Base-by-base conservation (phyloP, 139 green algal genomes). In the Chlamydomonas asymmetrica region DNA sequence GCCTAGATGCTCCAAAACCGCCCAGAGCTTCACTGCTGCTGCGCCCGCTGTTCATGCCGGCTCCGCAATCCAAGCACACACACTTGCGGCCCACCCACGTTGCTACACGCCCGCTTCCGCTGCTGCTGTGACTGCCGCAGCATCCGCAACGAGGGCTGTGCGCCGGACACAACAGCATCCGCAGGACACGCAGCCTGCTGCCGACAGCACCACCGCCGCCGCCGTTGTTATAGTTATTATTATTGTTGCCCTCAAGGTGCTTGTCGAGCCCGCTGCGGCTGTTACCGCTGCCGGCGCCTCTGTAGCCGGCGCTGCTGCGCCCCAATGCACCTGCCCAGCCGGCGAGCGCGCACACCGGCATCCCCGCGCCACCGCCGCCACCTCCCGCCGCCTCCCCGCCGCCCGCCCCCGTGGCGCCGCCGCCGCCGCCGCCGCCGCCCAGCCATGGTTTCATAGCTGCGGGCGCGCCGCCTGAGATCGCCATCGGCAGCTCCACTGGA, bases 401-500 rank as follows among this genome's bases (percentile, higher is more conserved):
- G 50, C 37, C 18, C 13, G 45, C 45, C 31, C 59, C 59, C 34
- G 23, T 69, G 31, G 20, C 45, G n/a, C 34, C 10, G 29, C 63
- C 23, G 9, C 25, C 39, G 43, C 65, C 8, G 48, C 31, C 31
- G 23, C 66, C 5, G 40, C 48, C n/a, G 40, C 66, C 66, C n/a
- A 2, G 59, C 27, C 31, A 66, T 18, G 35, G n/a, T 0, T 43
- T 63, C 20, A 5, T 31, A 40, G 22, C 40, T 34, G 40, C 38
- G 31, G 37, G 13, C 29, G 50, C 52, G n/a, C 56, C 32, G 54
- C 41, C 29, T n/a, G 41, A 2, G 1, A 31, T 43, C 65, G 66
- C 65, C 2, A 63, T 27, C 25, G 63, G 66, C 29, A 77, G 32
- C 10, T 77, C 71, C 59, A 77, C 43, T 4, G 71, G 71, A 41